Percentiles rank a stretch among this genome's conserved stretches.
Evolutionary conservation across 2,329 filamentous ascomycete genomes (phyloP).

Genomic region (Fusarium keratoplasticum): DNA sequence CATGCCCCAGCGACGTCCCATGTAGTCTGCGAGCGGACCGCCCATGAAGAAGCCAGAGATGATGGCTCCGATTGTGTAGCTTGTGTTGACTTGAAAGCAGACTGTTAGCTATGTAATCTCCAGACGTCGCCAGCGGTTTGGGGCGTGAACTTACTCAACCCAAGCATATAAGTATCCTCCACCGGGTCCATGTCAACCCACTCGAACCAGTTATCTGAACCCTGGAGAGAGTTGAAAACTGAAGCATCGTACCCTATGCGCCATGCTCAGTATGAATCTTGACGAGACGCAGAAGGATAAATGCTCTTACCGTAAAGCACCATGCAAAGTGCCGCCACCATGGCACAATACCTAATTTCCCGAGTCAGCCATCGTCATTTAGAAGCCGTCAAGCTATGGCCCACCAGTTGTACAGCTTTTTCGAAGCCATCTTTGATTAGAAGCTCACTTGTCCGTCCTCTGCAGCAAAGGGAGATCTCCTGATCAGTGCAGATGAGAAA

Average conservation of each 20-base stretch:
- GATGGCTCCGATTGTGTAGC: conserved; percentile 76
- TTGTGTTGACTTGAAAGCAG: conserved; percentile 63
- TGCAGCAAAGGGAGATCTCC: neutral
- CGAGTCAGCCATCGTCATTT: neutral
- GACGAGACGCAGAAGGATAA: neutral
- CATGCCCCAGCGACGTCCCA: conserved; percentile 60
- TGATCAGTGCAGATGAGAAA: neutral
- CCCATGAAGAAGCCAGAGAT: conserved; percentile 70
- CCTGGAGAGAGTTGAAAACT: conserved; percentile 76
- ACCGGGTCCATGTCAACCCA: conserved; percentile 63
- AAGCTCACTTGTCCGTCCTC: too few species aligned
- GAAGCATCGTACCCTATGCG: conserved; percentile 68
- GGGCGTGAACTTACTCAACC: conserved; percentile 22
- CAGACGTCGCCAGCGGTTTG: neutral
- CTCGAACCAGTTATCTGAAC: conserved; percentile 70
- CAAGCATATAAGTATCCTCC: conserved; percentile 52
- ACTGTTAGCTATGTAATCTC: neutral
- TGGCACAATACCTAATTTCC: conserved; percentile 3
- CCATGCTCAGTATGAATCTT: neutral
- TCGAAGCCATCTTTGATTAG: conserved; percentile 2
- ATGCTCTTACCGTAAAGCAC: conserved; percentile 67
- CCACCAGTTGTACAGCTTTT: conserved; percentile 7
- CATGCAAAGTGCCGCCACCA: conserved; percentile 75
- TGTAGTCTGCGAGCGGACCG: neutral
- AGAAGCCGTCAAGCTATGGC: neutral